Conservation (phyloP, 148 eudicot genomes). For the Rhododendron vialii region DNA sequence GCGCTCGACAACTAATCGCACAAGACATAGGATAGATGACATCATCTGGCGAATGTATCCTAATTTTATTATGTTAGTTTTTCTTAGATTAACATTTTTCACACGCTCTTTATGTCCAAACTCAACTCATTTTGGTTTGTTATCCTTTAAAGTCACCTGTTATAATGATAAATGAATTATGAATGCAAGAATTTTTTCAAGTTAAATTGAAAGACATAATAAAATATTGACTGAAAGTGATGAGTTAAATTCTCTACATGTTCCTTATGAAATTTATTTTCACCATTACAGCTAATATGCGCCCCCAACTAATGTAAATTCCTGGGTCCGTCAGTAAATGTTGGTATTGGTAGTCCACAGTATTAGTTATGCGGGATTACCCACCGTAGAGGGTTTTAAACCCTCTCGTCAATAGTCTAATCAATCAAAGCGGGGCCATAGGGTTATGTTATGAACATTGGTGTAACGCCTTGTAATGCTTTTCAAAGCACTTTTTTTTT, state of each 20-base stretch:
- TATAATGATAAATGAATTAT: neutral
- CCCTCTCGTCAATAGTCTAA: neutral
- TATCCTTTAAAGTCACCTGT: neutral
- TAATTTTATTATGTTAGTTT: neutral
- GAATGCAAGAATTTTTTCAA: neutral
- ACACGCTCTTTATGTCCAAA: neutral
- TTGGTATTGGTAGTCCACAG: neutral
- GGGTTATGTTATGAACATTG: neutral
- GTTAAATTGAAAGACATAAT: neutral
- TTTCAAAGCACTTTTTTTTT: neutral
- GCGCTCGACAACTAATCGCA: neutral
- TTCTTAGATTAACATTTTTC: neutral
- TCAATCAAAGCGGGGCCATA: neutral
- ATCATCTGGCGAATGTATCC: neutral
- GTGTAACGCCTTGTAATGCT: neutral
- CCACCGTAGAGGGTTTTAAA: neutral
- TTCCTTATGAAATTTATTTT: no score
- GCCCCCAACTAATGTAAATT: neutral
- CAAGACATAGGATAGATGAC: neutral
- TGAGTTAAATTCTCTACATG: neutral
- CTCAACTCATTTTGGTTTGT: neutral
- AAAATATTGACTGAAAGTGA: neutral
- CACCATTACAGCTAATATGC: neutral
- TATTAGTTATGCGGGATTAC: neutral
- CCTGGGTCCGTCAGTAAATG: neutral